Base-by-base conservation (phyloP, 2,329 filamentous ascomycete genomes). In the Cylindrodendrum hubeiense region DNA sequence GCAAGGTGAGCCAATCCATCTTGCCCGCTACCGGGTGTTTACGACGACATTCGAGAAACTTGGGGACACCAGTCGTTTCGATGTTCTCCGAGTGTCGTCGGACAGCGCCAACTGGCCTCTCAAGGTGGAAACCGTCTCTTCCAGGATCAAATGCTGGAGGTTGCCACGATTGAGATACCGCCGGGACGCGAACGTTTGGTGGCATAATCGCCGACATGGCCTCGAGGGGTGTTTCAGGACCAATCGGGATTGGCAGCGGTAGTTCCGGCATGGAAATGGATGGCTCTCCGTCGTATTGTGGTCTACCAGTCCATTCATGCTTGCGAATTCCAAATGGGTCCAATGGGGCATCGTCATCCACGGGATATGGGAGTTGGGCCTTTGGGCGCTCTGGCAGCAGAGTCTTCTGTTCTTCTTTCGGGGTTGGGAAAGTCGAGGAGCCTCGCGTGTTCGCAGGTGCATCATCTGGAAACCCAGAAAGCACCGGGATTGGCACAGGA, bases 1-100 rank as follows among this genome's bases (percentile, higher is more conserved):
- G 88, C 5, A 98, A 83, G 0, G 91, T 95, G 66, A 94, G 89
- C 93, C 95, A 98, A 74, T 96, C 93, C 67, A 91, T 84, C 66
- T 90, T 86, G 2, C 90, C 90, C 10, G 86, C 81, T 13, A 89
- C 86, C 12, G 88, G 87, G 5, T 85, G 81, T 41, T 86, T 88
- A 65, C 93, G 86, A 7, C 90, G 91, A 72, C 95, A 97, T 3
- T 89, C 85, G 3, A 92, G 88, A 15, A 95, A 83, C 22, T 82
- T 80, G 12, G 81, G 76, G 7, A 85, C 59, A 60, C 72, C 60
- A 44, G 64, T 46, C 30, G 70, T 44, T 58, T 72, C 73, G 30
- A 68, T 64, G 46, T 75, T 75, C 64, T 91, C 86, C 0, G 86
- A 87, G 70, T 85, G 87, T 6, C 86, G 83, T 44, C 86, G 81